Evolutionary conservation across 2,329 filamentous ascomycete genomes (phyloP).

Genomic region (Hypomyces perniciosus): DNA sequence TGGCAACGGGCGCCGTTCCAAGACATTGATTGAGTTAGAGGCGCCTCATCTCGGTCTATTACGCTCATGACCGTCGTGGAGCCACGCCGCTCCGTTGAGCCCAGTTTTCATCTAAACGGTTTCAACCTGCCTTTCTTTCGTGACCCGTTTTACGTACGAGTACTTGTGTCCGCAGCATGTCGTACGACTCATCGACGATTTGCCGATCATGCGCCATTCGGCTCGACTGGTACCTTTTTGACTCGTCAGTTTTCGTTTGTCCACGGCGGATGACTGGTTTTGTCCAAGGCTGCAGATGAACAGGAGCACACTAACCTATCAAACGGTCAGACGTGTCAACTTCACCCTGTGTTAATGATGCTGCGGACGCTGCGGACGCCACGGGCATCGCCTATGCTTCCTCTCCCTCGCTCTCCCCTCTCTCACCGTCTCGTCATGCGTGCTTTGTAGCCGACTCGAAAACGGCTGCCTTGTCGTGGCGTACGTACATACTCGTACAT

Average conservation of each 20-base stretch:
- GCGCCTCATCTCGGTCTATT: conserved; percentile 7
- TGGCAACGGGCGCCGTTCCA: conserved; percentile 3
- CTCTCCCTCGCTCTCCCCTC: too few species aligned
- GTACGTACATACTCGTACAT: too few species aligned
- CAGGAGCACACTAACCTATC: background rate
- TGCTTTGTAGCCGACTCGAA: too few species aligned
- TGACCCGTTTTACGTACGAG: too few species aligned
- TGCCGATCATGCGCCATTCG: too few species aligned
- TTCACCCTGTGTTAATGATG: too few species aligned
- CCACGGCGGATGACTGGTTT: background rate
- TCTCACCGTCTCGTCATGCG: too few species aligned
- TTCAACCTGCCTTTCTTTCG: background rate
- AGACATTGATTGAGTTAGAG: conserved; percentile 8
- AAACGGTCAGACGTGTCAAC: background rate
- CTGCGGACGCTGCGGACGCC: too few species aligned
- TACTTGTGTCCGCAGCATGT: too few species aligned
- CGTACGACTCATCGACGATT: too few species aligned
- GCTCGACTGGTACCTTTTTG: background rate
- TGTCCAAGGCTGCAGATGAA: background rate
- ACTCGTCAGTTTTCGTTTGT: conserved; percentile 12
- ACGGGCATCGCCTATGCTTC: too few species aligned
- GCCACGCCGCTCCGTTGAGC: background rate
- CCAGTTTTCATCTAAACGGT: conserved; percentile 11
- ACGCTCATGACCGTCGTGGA: conserved; percentile 1
- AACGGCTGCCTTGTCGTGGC: too few species aligned